Evolutionary conservation across 2,329 filamentous ascomycete species (phyloP).

Genomic region (Dactylellina cionopaga): DNA sequence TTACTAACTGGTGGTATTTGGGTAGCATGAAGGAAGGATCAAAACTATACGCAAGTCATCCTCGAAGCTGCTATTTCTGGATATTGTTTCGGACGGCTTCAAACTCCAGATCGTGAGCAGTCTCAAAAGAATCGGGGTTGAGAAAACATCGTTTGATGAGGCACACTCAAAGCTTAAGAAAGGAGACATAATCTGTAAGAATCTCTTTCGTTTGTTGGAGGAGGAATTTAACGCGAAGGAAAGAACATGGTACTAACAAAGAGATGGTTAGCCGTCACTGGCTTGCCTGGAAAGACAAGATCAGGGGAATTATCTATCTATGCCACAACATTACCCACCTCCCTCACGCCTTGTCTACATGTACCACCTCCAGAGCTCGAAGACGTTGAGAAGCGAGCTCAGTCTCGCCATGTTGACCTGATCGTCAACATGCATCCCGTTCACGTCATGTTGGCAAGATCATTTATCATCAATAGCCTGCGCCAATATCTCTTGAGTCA

Average conservation of each 20-base stretch:
- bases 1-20: slow-evolving; percentile 53
- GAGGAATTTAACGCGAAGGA: slow-evolving; percentile 45
- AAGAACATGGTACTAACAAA: slow-evolving; percentile 8
- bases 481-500: slow-evolving; percentile 76
- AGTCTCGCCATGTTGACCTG: slow-evolving; percentile 85
- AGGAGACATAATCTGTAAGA: slow-evolving; percentile 85
- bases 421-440: slow-evolving; percentile 76
- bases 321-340: slow-evolving; percentile 73
- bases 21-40: slow-evolving; percentile 72
- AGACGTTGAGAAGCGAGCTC: slow-evolving; percentile 76
- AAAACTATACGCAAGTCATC: slow-evolving; percentile 76
- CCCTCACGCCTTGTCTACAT: slow-evolving; percentile 81
- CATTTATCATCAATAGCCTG: slow-evolving; percentile 77
- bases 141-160: not conserved
- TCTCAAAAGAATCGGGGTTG: slow-evolving; percentile 64
- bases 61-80: slow-evolving; percentile 83
- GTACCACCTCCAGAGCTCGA: slow-evolving; percentile 77
- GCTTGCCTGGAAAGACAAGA: slow-evolving; percentile 74
- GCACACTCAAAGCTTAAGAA: slow-evolving; percentile 60
- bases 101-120: slow-evolving; percentile 81
- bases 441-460: slow-evolving; percentile 77
- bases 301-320: slow-evolving; percentile 80
- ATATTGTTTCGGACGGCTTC: slow-evolving; percentile 77
- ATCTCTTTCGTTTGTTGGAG: slow-evolving; percentile 43
- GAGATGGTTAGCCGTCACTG: slow-evolving; percentile 70